phyloP scores from a whole-genome alignment of 768 basidiomycete species.

The Mycena vulgaris region DNA sequence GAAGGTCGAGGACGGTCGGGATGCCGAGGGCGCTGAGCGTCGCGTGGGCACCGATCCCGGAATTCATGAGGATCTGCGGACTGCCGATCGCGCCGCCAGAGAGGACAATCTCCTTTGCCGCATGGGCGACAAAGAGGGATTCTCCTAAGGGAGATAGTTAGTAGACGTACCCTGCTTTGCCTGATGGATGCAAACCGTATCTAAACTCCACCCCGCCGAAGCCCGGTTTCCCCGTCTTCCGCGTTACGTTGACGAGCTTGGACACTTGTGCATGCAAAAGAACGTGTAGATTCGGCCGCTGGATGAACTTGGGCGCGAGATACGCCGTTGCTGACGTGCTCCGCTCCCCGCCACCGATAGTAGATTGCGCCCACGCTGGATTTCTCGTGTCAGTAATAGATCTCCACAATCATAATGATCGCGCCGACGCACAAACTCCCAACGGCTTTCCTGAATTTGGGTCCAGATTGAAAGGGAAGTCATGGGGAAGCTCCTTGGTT shows the following conservation, averaged over 20 bases:
- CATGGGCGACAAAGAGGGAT: constrained; percentile 27
- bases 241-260: constrained; percentile 28
- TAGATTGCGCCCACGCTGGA: constrained; percentile 46
- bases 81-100: constrained; percentile 46
- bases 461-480: constrained; percentile 46
- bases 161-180: constrained; percentile 7
- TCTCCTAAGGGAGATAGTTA: constrained; percentile 11
- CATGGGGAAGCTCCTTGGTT: constrained; percentile 40
- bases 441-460: constrained; percentile 47
- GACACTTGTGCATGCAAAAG: constrained; percentile 45
- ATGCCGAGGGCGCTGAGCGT: constrained; percentile 43
- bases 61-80: constrained; percentile 20
- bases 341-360: constrained; percentile 45
- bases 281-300: constrained; percentile 48
- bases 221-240: background rate
- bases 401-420: background rate
- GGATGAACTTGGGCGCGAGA: constrained; percentile 42
- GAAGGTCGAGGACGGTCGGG: constrained; percentile 40
- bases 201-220: constrained; percentile 39
- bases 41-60: constrained; percentile 16
- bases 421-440: constrained; percentile 41
- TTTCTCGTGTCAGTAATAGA: background rate
- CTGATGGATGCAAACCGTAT: constrained; percentile 19
- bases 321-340: constrained; percentile 52
- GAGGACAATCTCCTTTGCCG: constrained; percentile 29